Evolutionary conservation across 768 basidiomycete genomes (phyloP).

Genomic region (Suillus sp.): DNA sequence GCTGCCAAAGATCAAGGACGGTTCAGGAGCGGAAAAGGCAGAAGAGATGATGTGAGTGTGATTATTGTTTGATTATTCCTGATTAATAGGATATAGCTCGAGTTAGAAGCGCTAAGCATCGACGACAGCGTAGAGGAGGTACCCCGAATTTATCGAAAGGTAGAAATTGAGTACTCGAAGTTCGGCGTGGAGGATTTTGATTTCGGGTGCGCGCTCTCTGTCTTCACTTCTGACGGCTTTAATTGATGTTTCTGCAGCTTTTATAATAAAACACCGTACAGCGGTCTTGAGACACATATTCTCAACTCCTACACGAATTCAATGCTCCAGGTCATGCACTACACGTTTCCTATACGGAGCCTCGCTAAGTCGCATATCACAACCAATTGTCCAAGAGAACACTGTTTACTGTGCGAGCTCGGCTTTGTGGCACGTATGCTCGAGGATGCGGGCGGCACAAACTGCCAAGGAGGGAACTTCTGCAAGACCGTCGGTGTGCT

Average conservation of each 20-base stretch:
- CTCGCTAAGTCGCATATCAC: conserved; percentile 92
- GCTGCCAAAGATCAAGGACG: conserved; percentile 62
- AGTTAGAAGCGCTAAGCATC: conserved; percentile 53
- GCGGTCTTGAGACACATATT: conserved; percentile 96
- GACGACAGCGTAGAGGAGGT: conserved; percentile 61
- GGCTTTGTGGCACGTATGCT: conserved; percentile 96
- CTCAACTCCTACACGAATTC: conserved; percentile 96
- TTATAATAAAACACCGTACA: conserved; percentile 89
- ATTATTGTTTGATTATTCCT: conserved; percentile 6
- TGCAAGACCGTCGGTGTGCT: conserved; percentile 90
- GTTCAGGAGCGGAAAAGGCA: conserved; percentile 82
- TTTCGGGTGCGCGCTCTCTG: conserved; percentile 66
- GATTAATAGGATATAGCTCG: conserved; percentile 39
- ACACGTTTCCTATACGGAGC: conserved; percentile 70
- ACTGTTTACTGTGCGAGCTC: conserved; percentile 92
- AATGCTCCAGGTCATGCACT: conserved; percentile 88
- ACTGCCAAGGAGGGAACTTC: conserved; percentile 97
- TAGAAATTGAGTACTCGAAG: conserved; percentile 98
- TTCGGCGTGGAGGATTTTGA: conserved; percentile 99
- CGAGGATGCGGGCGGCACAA: conserved; percentile 90
- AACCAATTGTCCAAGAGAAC: conserved; percentile 83
- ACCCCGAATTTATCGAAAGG: conserved; percentile 83
- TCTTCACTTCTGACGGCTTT: background rate
- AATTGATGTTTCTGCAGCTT: conserved; percentile 52
- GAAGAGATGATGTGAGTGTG: conserved; percentile 46